Conservation (phyloP, 768 basidiomycete species). For the Lyophyllum semitale region DNA sequence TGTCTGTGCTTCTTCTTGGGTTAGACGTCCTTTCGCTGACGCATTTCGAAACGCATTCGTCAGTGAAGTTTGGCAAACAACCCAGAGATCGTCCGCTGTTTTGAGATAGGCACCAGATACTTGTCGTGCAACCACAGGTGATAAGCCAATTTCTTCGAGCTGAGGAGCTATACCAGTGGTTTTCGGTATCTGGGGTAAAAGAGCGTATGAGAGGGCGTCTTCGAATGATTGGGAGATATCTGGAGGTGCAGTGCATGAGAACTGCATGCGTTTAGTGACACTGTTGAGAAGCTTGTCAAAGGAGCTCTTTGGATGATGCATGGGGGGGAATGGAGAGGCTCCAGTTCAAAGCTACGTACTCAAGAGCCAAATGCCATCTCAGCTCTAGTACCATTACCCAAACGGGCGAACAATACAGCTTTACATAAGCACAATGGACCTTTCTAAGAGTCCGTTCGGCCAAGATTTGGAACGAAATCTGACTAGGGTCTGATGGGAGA, state of each 20-base stretch:
- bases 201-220: neutral
- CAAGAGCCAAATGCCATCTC: too few species aligned
- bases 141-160: neutral
- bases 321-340: neutral
- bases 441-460: too few species aligned
- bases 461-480: too few species aligned
- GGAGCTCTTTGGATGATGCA: neutral
- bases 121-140: neutral
- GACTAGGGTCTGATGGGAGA: too few species aligned
- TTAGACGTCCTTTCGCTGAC: neutral
- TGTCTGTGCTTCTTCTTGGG: neutral
- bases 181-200: neutral
- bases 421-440: neutral
- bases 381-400: neutral
- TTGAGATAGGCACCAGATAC: slow-evolving; percentile 7
- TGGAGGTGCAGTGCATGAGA: neutral
- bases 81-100: neutral
- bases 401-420: neutral
- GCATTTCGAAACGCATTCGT: too few species aligned
- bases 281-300: neutral
- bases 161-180: slow-evolving; percentile 1
- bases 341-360: neutral
- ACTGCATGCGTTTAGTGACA: neutral
- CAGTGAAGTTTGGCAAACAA: too few species aligned
- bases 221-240: neutral